Conservation (phyloP, 164 flowering plant genomes). For the Magnolia officinalis region DNA sequence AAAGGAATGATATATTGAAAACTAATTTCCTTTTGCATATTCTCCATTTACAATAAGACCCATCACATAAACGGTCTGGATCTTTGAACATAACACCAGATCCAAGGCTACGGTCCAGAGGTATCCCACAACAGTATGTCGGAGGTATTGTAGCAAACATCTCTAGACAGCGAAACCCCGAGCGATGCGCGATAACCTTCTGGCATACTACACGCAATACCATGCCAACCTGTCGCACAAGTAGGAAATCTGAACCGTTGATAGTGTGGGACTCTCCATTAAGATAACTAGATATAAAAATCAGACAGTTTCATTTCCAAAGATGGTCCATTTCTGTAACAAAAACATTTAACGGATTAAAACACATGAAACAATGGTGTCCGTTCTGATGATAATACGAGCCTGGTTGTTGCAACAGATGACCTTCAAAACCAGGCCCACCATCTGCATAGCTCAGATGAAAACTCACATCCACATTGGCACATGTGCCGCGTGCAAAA, state of each 20-base stretch:
- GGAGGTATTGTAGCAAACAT: background rate
- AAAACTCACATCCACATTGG: too few relatives aligned
- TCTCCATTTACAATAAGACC: background rate
- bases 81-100: background rate
- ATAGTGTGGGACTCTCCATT: too few relatives aligned
- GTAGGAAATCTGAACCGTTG: background rate
- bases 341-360: background rate
- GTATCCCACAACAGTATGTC: background rate
- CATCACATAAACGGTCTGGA: background rate
- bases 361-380: background rate
- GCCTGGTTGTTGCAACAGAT: too few relatives aligned
- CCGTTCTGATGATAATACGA: background rate
- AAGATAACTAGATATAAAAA: too few relatives aligned
- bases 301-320: too few relatives aligned
- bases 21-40: too few relatives aligned
- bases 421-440: too few relatives aligned
- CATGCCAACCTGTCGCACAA: background rate
- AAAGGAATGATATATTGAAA: too few relatives aligned
- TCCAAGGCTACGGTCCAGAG: background rate
- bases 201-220: background rate
- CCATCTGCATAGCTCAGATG: too few relatives aligned
- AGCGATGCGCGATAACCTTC: background rate
- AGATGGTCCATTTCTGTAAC: too few relatives aligned
- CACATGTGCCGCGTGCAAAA: too few relatives aligned
- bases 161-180: background rate